These are phyloP conservation scores for Phytophthora palmivora DNA, from an alignment of 352 stramenopile genomes.

Conservation along the genomic window DNA sequence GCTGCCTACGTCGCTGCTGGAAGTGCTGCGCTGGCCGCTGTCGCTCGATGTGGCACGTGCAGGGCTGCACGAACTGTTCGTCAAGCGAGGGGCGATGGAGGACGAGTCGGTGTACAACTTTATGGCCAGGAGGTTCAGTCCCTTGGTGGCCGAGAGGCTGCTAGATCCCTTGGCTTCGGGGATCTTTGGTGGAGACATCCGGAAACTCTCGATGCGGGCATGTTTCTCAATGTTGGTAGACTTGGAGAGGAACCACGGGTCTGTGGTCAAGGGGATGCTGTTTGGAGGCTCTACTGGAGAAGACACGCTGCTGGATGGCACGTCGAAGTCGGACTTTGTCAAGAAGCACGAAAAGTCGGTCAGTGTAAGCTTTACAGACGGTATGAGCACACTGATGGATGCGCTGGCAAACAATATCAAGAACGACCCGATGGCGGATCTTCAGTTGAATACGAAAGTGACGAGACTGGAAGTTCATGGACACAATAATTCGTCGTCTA, in stretches of 20 bases:
- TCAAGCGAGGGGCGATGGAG: constrained; percentile 41
- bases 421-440: constrained; percentile 50
- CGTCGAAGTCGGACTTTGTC: constrained; percentile 76
- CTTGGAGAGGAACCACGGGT: constrained; percentile 80
- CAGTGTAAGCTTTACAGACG: constrained; percentile 86
- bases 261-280: constrained; percentile 80
- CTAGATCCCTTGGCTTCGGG: constrained; percentile 84
- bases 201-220: constrained; percentile 74
- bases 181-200: constrained; percentile 90
- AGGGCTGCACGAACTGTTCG: constrained; percentile 72
- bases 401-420: constrained; percentile 52
- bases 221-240: constrained; percentile 85
- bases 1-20: constrained; percentile 58
- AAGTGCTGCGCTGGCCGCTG: constrained; percentile 74
- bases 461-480: constrained; percentile 34
- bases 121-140: constrained; percentile 74
- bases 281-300: constrained; percentile 39
- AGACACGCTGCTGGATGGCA: constrained; percentile 79
- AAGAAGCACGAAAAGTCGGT: constrained; percentile 69
- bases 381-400: constrained; percentile 79
- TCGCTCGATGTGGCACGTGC: constrained; percentile 59
- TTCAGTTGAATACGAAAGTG: constrained; percentile 51
- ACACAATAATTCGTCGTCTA: constrained; percentile 17
- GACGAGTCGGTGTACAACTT: constrained; percentile 91
- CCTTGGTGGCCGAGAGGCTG: constrained; percentile 77